phyloP scores from a whole-genome alignment of 1,284 basidiomycete genomes.

The Ustilago loliicola region DNA sequence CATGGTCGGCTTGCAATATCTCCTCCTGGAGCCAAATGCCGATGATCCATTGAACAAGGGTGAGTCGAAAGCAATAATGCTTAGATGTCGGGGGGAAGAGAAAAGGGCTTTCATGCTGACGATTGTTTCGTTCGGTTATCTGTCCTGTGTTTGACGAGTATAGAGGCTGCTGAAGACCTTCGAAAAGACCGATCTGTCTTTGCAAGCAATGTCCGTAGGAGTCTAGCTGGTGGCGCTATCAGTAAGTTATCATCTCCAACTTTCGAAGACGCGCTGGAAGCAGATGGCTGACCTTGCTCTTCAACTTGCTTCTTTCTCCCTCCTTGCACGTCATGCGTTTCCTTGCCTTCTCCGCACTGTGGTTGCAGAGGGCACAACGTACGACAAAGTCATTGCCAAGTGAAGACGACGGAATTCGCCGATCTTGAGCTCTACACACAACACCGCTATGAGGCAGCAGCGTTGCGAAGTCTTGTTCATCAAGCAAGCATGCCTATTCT shows the following conservation, averaged over 20 bases:
- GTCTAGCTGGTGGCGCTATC: slow-evolving; percentile 59
- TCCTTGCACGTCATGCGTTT: neutral
- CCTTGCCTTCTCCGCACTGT: neutral
- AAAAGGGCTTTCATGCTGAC: neutral
- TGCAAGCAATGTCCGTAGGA: slow-evolving; percentile 61
- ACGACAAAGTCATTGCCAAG: slow-evolving; percentile 62
- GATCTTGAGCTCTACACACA: neutral
- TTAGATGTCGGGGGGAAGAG: neutral
- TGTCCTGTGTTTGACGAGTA: neutral
- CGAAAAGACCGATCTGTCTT: slow-evolving; percentile 62
- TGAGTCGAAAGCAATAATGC: slow-evolving; percentile 66
- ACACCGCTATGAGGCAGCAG: neutral
- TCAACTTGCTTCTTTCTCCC: neutral
- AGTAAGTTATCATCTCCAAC: slow-evolving; percentile 46
- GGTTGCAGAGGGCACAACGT: slow-evolving; percentile 58
- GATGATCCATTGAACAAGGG: slow-evolving; percentile 99
- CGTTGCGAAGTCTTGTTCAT: neutral
- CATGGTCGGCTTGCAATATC: slow-evolving; percentile 96
- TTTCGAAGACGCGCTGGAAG: neutral
- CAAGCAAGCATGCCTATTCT: neutral
- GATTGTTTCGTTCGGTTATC: neutral
- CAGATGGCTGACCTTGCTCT: neutral
- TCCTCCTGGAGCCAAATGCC: slow-evolving; percentile 98
- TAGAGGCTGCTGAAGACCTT: slow-evolving; percentile 70
- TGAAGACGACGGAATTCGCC: slow-evolving; percentile 6